A percentile compares a stretch with the other conserved stretches of the same genome.
Conservation (phyloP, 352 stramenopile genomes). For the Globisporangium echinulatum region DNA sequence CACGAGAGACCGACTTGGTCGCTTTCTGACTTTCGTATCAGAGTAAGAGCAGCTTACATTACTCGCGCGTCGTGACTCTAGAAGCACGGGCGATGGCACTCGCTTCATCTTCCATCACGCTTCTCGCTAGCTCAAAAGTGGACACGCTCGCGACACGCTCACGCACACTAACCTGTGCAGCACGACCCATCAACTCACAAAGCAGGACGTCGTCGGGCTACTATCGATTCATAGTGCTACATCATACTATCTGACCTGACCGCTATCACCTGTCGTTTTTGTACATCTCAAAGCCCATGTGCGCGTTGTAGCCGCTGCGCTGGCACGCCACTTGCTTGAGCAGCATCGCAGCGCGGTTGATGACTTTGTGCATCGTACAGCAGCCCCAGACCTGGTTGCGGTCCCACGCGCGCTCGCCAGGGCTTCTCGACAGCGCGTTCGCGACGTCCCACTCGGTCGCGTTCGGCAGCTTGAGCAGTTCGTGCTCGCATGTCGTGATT, state of each 20-base stretch:
- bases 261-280: neutral
- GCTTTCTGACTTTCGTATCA: too few relatives aligned
- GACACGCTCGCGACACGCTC: too few relatives aligned
- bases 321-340: neutral
- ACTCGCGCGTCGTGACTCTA: too few relatives aligned
- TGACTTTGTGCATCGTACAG: neutral
- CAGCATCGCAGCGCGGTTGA: neutral
- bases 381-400: neutral
- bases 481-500: constrained; percentile 10
- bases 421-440: neutral
- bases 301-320: neutral
- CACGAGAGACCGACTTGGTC: too few relatives aligned
- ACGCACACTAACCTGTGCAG: too few relatives aligned
- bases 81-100: too few relatives aligned
- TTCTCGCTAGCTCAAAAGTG: too few relatives aligned
- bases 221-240: too few relatives aligned
- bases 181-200: too few relatives aligned
- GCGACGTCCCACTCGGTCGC: neutral
- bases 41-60: too few relatives aligned
- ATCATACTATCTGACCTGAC: neutral
- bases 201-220: too few relatives aligned
- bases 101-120: too few relatives aligned
- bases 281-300: neutral
- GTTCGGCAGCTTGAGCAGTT: neutral
- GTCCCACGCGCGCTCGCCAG: neutral